Evolutionary conservation across 208 protist species (phyloP), one percentile per base, ranked within the genome.

Genomic region (Acanthamoeba polyphaga): DNA sequence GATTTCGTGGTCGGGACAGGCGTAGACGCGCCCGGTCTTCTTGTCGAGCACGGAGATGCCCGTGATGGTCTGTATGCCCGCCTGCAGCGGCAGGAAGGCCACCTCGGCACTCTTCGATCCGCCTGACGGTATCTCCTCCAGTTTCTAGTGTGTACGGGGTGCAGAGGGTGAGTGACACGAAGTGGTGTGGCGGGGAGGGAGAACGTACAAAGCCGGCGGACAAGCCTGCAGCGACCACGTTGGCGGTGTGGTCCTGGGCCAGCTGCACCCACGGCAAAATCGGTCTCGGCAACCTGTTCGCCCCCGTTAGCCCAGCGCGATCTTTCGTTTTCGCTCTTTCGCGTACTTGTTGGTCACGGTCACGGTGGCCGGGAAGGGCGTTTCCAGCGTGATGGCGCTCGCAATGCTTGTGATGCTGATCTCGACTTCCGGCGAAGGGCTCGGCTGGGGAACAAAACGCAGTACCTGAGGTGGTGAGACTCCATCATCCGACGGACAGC

Each of bases 41-140:
- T 84, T 84, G 74, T 84, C 74, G 74, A 84, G 74, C 74, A 84
- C 74, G 8, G 74, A 84, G 74, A 84, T 84, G 74, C 74, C 74
- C 1, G 29, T 84, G 74, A 84, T 84, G 74, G 46, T 51, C 74
- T 84, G 74, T 13, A 84, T 84, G 46, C 74, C 74, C 3, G 74
- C n/a, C 34, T 84, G 38, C 19, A 84, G 43, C 8, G 74, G 74
- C 12, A 84, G 74, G 46, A 84, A 84, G 15, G 74, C 12, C 46
- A 84, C 74, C 46, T 84, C 74, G 38, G 74, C 74, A n/a, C 74
- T 84, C 74, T n/a, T 84, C 17, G 74, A 55, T 0, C 43, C 74
- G 27, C 74, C 74, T 43, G 74, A 27, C 8, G 74, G 74, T 17
- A 84, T 84, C 74, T 84, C 74, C 22, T 84, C 74, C 74, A 84